A percentile compares a stretch with the other conserved stretches of the same genome.
phyloP scores from a whole-genome alignment of 2,329 filamentous ascomycete species.

The Phyllosticta capitalensis region DNA sequence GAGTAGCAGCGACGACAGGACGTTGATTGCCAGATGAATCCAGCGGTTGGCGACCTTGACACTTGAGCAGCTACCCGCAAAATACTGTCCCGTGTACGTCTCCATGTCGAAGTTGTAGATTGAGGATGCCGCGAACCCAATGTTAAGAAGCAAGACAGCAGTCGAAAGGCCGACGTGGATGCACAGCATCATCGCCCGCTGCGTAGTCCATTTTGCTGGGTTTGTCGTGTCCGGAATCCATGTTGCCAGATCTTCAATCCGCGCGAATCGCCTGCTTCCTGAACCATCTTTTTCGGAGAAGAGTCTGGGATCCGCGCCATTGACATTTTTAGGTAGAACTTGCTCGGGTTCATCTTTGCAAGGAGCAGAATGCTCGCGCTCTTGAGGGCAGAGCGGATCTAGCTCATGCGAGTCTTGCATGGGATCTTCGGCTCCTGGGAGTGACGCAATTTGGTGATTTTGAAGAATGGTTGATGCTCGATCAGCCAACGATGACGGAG shows the following conservation, averaged over 20 bases:
- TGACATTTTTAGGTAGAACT: background rate
- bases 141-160: background rate
- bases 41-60: background rate
- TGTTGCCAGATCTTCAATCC: background rate
- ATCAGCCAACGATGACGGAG: background rate
- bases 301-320: background rate
- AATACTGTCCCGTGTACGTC: background rate
- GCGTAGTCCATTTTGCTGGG: background rate
- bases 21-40: constrained; percentile 30
- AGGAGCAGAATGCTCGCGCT: background rate
- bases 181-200: background rate
- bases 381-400: background rate
- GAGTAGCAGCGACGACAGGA: background rate
- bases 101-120: background rate
- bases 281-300: background rate
- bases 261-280: background rate
- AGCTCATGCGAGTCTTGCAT: background rate
- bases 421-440: background rate
- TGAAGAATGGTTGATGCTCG: background rate
- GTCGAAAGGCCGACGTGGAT: background rate
- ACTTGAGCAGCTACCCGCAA: background rate
- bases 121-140: background rate
- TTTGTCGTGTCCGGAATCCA: background rate
- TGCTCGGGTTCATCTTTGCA: background rate
- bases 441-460: background rate